Conservation (phyloP, 345 rosid species). For the Euphorbia peplus region DNA sequence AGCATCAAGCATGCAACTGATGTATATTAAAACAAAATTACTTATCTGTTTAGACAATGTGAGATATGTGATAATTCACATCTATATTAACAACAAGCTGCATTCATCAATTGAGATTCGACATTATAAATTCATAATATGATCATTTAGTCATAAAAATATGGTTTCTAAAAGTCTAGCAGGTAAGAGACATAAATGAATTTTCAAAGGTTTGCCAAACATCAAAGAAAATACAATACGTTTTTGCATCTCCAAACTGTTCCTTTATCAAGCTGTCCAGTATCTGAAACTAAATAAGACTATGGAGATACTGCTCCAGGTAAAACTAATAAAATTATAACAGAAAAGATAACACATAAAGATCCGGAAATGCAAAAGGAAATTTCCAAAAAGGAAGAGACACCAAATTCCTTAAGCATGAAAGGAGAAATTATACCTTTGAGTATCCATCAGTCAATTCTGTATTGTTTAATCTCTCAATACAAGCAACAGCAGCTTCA, state of each 20-base stretch:
- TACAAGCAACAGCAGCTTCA: constrained; percentile 52
- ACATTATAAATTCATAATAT: background rate
- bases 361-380: background rate
- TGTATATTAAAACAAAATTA: background rate
- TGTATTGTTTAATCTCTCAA: constrained; percentile 44
- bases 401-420: background rate
- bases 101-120: background rate
- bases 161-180: background rate
- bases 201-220: too few relatives aligned
- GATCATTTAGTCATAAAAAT: background rate
- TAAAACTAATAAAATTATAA: background rate
- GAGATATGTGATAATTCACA: background rate
- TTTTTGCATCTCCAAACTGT: too few relatives aligned
- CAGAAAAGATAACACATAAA: background rate
- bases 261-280: background rate
- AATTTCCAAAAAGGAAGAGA: background rate
- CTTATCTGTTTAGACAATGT: background rate
- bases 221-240: background rate
- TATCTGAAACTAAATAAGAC: background rate
- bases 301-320: background rate
- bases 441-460: constrained; percentile 37
- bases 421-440: constrained; percentile 36
- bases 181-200: background rate
- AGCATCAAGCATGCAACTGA: background rate
- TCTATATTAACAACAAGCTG: background rate